These are phyloP conservation scores for Aspergillus tubingensis DNA, from an alignment of 2,329 filamentous ascomycete species.

Conservation along the genomic window DNA sequence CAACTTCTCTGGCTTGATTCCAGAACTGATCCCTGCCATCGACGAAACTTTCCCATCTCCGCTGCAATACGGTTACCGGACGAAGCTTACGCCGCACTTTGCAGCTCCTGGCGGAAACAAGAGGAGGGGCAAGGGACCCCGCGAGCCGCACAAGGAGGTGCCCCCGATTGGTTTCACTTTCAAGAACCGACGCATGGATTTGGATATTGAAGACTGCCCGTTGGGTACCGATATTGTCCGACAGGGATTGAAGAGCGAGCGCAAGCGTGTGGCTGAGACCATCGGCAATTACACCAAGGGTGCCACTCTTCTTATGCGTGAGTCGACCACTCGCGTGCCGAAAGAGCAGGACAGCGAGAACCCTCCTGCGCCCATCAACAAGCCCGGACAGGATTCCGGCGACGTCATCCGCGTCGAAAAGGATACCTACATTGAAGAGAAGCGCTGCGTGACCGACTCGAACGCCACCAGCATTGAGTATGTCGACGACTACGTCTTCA, in stretches of 20 bases:
- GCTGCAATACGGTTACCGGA: conserved; percentile 88
- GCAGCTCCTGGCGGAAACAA: conserved; percentile 66
- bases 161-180: conserved; percentile 88
- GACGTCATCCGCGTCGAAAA: conserved; percentile 58
- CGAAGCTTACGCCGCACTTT: conserved; percentile 96
- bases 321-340: conserved; percentile 69
- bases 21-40: conserved; percentile 72
- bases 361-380: conserved; percentile 19
- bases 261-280: conserved; percentile 71
- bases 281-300: conserved; percentile 73
- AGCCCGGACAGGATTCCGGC: conserved; percentile 36
- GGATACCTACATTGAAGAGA: conserved; percentile 70
- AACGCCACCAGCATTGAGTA: conserved; percentile 85
- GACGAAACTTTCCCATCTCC: conserved; percentile 87
- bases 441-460: conserved; percentile 84
- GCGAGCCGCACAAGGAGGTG: conserved; percentile 50
- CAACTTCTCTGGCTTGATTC: conserved; percentile 83
- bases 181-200: conserved; percentile 75
- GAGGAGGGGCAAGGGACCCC: conserved; percentile 53
- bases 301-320: conserved; percentile 84
- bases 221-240: conserved; percentile 87
- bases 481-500: conserved; percentile 79
- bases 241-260: conserved; percentile 74
- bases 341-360: conserved; percentile 23
- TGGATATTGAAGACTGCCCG: conserved; percentile 97